Evolutionary conservation across 1,139 yeast species (phyloP).

Genomic region (Yamadazyma mexicana): DNA sequence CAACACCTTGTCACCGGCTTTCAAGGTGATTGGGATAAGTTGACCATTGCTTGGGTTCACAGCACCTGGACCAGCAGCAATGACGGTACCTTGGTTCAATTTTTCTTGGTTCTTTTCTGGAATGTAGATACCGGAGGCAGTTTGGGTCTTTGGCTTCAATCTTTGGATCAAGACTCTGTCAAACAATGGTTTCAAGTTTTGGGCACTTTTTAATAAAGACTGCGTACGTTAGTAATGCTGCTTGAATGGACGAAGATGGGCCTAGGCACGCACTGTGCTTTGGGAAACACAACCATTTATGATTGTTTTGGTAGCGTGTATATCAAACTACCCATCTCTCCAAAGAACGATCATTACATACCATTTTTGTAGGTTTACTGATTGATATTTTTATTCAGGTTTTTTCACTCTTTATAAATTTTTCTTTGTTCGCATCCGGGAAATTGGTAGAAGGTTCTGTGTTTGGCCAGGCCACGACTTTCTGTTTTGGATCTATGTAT

Average conservation of each 20-base stretch:
- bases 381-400: not conserved
- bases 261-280: too few relatives aligned
- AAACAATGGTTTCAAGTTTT: slow-evolving; percentile 84
- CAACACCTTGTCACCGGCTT: slow-evolving; percentile 88
- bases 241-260: too few relatives aligned
- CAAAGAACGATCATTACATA: too few relatives aligned
- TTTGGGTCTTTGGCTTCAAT: slow-evolving; percentile 85
- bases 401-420: slow-evolving; percentile 3
- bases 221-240: slow-evolving; percentile 20
- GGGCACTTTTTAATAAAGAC: slow-evolving; percentile 78
- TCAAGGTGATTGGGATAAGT: slow-evolving; percentile 68
- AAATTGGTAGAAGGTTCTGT: slow-evolving; percentile 14
- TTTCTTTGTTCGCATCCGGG: slow-evolving; percentile 3
- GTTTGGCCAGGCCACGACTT: slow-evolving; percentile 9
- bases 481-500: not conserved
- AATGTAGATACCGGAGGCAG: slow-evolving; percentile 91
- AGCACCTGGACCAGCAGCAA: slow-evolving; percentile 85
- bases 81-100: slow-evolving; percentile 77
- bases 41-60: slow-evolving; percentile 64
- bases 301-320: too few relatives aligned
- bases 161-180: slow-evolving; percentile 97
- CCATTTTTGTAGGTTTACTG: slow-evolving; percentile 15
- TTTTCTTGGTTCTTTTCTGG: slow-evolving; percentile 97
- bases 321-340: too few relatives aligned
- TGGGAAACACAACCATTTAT: too few relatives aligned